Percentiles rank a stretch among this genome's conserved stretches.
These are phyloP conservation scores for Kwoniella pini DNA, from an alignment of 768 basidiomycete species.

Conservation along the genomic window DNA sequence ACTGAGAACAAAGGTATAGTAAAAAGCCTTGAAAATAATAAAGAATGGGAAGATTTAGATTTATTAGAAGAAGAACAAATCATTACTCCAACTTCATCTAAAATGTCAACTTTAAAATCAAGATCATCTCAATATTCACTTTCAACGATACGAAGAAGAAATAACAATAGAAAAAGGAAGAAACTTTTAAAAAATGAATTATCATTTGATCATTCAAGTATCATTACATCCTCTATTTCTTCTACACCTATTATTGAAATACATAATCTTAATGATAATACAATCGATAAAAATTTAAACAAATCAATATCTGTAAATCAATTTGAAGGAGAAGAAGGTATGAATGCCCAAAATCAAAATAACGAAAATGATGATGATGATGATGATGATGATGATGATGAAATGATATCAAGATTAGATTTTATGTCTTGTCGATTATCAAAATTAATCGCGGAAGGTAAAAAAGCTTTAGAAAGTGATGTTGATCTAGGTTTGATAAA, in stretches of 20 bases:
- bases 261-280: not conserved
- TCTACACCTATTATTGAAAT: constrained; percentile 9
- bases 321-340: not conserved
- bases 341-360: not conserved
- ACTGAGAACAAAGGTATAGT: not conserved
- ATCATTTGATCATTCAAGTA: not conserved
- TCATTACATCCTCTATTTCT: not conserved
- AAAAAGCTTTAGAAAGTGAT: constrained; percentile 18
- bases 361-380: not conserved
- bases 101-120: not conserved
- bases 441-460: constrained; percentile 18
- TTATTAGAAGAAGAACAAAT: not conserved
- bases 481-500: constrained; percentile 7
- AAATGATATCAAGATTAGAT: constrained; percentile 18
- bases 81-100: not conserved
- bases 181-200: not conserved
- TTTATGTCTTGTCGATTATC: constrained; percentile 15
- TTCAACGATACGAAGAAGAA: not conserved
- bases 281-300: not conserved
- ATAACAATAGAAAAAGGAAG: not conserved
- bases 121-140: too few relatives aligned
- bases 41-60: constrained; percentile 22
- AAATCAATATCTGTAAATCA: not conserved
- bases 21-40: not conserved
- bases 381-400: constrained; percentile 11